These are phyloP conservation scores for Cyclotella choctawhatcheeana DNA, from an alignment of 108 stramenopile genomes.

Conservation along the genomic window DNA sequence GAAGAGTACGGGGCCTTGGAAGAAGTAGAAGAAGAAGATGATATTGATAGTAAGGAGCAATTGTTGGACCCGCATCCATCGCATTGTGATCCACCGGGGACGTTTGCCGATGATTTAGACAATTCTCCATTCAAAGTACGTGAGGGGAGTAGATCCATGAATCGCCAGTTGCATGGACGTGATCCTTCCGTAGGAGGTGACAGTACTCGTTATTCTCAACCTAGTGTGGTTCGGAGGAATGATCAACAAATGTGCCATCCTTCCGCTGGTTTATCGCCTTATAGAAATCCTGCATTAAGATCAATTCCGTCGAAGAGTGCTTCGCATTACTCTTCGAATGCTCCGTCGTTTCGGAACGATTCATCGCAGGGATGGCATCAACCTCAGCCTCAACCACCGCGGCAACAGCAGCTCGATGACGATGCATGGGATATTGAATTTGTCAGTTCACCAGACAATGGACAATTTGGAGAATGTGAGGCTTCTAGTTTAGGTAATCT, in stretches of 20 bases:
- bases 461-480: background rate
- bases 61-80: slow-evolving; percentile 7
- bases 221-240: background rate
- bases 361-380: too few species aligned
- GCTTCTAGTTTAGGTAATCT: slow-evolving; percentile 21
- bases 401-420: slow-evolving; percentile 4
- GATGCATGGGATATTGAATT: slow-evolving; percentile 18
- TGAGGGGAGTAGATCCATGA: background rate
- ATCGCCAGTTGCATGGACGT: slow-evolving; percentile 6
- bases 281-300: too few species aligned
- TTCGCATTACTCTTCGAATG: too few species aligned
- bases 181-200: slow-evolving; percentile 10
- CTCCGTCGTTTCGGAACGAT: too few species aligned
- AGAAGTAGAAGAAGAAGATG: background rate
- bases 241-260: background rate
- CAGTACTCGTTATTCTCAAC: background rate
- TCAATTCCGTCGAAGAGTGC: too few species aligned
- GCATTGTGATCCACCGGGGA: slow-evolving; percentile 19
- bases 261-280: too few species aligned
- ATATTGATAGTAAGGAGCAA: background rate
- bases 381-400: background rate
- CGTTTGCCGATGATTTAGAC: slow-evolving; percentile 8
- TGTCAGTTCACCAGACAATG: slow-evolving; percentile 1
- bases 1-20: background rate
- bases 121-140: background rate